These are phyloP conservation scores for Stephania japonica DNA, from an alignment of 164 flowering plant species.

Conservation along the genomic window DNA sequence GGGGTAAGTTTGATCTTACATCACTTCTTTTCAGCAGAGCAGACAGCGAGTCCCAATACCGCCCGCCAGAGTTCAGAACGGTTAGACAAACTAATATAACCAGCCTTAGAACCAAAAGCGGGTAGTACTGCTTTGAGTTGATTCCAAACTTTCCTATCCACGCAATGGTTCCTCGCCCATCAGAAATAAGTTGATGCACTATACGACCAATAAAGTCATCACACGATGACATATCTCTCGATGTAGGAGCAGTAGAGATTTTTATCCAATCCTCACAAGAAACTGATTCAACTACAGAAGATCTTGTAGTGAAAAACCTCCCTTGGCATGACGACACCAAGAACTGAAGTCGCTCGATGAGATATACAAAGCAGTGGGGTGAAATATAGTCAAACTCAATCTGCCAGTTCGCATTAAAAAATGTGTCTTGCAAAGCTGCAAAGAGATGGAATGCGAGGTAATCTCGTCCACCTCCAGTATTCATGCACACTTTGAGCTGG, in stretches of 20 bases:
- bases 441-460: slow-evolving; percentile 16
- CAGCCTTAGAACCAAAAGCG: slow-evolving; percentile 38
- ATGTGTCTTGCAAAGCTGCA: slow-evolving; percentile 38
- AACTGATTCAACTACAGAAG: slow-evolving; percentile 44
- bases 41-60: slow-evolving; percentile 15
- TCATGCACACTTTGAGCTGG: slow-evolving; percentile 11
- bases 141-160: slow-evolving; percentile 40
- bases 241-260: neutral
- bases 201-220: slow-evolving; percentile 17
- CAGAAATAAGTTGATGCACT: slow-evolving; percentile 19
- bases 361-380: slow-evolving; percentile 52
- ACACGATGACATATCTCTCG: neutral
- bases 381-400: slow-evolving; percentile 36
- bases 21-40: slow-evolving; percentile 15
- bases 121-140: slow-evolving; percentile 19
- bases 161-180: slow-evolving; percentile 16
- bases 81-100: slow-evolving; percentile 35
- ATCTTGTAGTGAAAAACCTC: slow-evolving; percentile 34
- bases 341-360: slow-evolving; percentile 49
- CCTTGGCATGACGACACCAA: slow-evolving; percentile 25
- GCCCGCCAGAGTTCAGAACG: slow-evolving; percentile 26
- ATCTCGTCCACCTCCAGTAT: slow-evolving; percentile 8
- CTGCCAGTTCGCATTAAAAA: slow-evolving; percentile 28
- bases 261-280: slow-evolving; percentile 19
- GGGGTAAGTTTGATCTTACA: slow-evolving; percentile 36